A percentile compares a stretch with the other conserved stretches of the same genome.
phyloP scores from a whole-genome alignment of 2,329 filamentous ascomycete species.

The Penicillium sp. region DNA sequence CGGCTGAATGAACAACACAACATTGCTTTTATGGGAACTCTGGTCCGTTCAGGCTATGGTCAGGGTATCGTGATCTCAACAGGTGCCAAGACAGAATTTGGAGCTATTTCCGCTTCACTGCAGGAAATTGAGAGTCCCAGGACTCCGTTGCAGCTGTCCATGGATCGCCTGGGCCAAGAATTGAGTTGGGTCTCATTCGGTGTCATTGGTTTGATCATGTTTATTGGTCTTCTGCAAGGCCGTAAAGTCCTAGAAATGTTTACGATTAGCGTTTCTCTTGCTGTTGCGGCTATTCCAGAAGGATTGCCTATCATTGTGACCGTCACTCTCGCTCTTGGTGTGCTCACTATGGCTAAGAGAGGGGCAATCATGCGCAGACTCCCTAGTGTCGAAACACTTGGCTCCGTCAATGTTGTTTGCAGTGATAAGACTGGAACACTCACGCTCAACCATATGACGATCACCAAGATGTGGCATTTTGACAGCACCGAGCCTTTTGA shows the following conservation, averaged over 20 bases:
- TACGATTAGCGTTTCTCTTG: constrained; percentile 93
- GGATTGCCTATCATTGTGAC: constrained; percentile 97
- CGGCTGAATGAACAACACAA: constrained; percentile 75
- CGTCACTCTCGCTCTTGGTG: constrained; percentile 89
- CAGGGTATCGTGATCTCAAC: constrained; percentile 98
- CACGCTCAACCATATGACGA: constrained; percentile 98
- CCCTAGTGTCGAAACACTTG: constrained; percentile 94
- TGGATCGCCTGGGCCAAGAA: constrained; percentile 96
- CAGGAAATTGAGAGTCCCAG: constrained; percentile 93
- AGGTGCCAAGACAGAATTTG: constrained; percentile 89
- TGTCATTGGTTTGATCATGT: constrained; percentile 87
- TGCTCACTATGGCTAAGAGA: constrained; percentile 91
- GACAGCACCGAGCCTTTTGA: constrained; percentile 61
- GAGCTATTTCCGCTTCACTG: constrained; percentile 89
- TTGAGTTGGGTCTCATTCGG: constrained; percentile 95
- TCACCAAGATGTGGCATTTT: constrained; percentile 94
- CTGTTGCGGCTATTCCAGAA: constrained; percentile 93
- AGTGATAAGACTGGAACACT: constrained; percentile 97
- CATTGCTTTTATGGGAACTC: constrained; percentile 96
- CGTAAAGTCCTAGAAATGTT: constrained; percentile 92
- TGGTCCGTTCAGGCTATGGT: constrained; percentile 91
- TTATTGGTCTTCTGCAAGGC: constrained; percentile 86
- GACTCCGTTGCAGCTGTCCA: constrained; percentile 89
- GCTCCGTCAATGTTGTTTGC: constrained; percentile 99
- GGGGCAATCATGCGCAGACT: constrained; percentile 94